A percentile compares a stretch with the other conserved stretches of the same genome.
phyloP scores from a whole-genome alignment of 768 basidiomycete genomes.

The Xerocomus spinulosus region DNA sequence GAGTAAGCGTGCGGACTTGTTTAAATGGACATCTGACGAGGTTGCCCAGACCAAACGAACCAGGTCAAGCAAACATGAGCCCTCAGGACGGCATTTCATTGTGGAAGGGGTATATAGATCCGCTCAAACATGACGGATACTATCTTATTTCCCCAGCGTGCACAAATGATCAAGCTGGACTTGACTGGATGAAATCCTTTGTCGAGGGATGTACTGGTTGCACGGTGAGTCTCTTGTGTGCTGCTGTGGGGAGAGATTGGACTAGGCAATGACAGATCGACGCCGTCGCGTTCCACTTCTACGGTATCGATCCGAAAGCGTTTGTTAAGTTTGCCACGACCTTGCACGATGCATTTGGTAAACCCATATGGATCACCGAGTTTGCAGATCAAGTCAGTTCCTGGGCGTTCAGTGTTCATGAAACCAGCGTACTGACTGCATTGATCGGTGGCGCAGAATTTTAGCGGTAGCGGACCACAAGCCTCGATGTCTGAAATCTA shows the following conservation, averaged over 20 bases:
- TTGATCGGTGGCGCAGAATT: constrained; percentile 40
- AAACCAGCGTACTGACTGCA: background rate
- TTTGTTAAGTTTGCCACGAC: constrained; percentile 51
- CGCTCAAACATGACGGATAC: constrained; percentile 57
- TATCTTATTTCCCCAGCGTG: constrained; percentile 62
- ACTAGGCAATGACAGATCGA: constrained; percentile 43
- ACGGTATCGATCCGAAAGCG: constrained; percentile 47
- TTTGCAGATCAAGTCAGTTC: constrained; percentile 58
- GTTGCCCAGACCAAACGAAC: constrained; percentile 58
- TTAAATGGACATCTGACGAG: constrained; percentile 2
- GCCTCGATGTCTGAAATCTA: constrained; percentile 39
- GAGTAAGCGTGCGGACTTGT: constrained; percentile 49
- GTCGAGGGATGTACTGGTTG: constrained; percentile 48
- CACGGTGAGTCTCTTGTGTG: constrained; percentile 32
- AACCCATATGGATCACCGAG: constrained; percentile 60
- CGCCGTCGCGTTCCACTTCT: constrained; percentile 66
- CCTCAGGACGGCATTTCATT: constrained; percentile 49
- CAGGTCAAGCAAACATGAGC: constrained; percentile 58
- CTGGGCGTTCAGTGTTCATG: background rate
- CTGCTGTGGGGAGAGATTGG: background rate
- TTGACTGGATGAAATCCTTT: constrained; percentile 64
- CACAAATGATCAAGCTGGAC: constrained; percentile 59
- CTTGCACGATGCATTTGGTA: constrained; percentile 44
- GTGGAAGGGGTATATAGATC: constrained; percentile 63
- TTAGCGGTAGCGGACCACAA: constrained; percentile 40